These are phyloP conservation scores for Penicillium paxilli DNA, from an alignment of 495 filamentous ascomycete genomes.

Conservation along the genomic window DNA sequence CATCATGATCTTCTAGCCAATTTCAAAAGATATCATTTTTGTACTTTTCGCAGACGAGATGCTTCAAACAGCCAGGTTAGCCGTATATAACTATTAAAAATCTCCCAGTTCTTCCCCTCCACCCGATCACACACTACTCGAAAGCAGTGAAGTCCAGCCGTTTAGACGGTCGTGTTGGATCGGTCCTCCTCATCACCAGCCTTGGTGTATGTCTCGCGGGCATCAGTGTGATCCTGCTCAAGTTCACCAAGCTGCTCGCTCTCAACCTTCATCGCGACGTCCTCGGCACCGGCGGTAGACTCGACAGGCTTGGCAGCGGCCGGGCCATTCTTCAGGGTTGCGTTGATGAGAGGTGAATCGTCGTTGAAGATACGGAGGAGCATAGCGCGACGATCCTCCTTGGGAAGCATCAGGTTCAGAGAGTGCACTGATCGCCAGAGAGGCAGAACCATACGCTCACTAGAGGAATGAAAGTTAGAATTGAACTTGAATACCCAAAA, in stretches of 20 bases:
- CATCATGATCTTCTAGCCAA: no score
- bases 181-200: constrained; percentile 45
- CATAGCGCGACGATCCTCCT: constrained; percentile 93
- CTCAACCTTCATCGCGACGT: constrained; percentile 35
- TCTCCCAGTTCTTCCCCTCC: no score
- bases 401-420: constrained; percentile 94
- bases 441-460: constrained; percentile 81
- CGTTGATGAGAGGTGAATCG: constrained; percentile 61
- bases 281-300: constrained; percentile 35
- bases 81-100: no score
- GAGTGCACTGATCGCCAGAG: constrained; percentile 86
- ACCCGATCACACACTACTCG: constrained; percentile 1
- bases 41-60: no score
- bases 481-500: neutral
- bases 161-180: constrained; percentile 45
- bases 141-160: neutral
- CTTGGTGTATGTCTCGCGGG: constrained; percentile 41
- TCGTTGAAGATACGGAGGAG: constrained; percentile 89
- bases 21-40: no score
- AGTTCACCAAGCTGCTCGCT: constrained; percentile 38
- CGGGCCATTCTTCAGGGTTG: constrained; percentile 39
- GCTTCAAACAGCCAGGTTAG: no score
- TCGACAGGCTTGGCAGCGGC: constrained; percentile 20
- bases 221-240: constrained; percentile 37
- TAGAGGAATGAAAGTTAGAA: constrained; percentile 25